A percentile compares a stretch with the other conserved stretches of the same genome.
Evolutionary conservation across 306 rosid species (phyloP).

Genomic region (Oemleria cerasiformis): DNA sequence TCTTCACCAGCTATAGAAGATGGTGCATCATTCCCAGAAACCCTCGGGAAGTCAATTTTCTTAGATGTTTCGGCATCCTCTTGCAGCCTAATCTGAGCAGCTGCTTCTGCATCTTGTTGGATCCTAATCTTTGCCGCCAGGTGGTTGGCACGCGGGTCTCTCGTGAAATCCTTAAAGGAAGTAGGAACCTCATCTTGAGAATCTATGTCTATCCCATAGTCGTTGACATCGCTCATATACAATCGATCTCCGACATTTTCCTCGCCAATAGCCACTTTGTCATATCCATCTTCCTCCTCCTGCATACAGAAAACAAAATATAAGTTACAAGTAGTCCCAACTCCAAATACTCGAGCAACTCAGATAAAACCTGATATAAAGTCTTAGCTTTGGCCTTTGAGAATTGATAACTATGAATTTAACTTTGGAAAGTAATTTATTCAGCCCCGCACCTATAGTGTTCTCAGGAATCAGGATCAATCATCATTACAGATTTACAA

Average conservation of each 20-base stretch:
- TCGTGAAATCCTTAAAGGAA: slow-evolving; percentile 38
- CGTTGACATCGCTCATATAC: slow-evolving; percentile 61
- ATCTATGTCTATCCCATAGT: slow-evolving; percentile 61
- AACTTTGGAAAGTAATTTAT: background rate
- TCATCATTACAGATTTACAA: background rate
- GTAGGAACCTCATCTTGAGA: slow-evolving; percentile 49
- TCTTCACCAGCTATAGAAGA: slow-evolving; percentile 24
- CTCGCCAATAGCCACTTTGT: slow-evolving; percentile 76
- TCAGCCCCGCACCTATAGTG: background rate
- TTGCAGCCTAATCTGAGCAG: slow-evolving; percentile 57
- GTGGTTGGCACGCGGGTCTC: slow-evolving; percentile 90
- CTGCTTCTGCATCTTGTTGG: slow-evolving; percentile 69
- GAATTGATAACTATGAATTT: too few relatives aligned
- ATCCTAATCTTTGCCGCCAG: slow-evolving; percentile 72
- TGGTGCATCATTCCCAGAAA: slow-evolving; percentile 41
- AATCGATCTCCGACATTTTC: slow-evolving; percentile 56
- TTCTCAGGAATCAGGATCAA: background rate
- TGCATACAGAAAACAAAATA: slow-evolving; percentile 28
- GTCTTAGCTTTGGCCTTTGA: too few relatives aligned
- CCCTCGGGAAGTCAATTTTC: slow-evolving; percentile 45
- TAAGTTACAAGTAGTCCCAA: background rate
- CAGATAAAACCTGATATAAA: too few relatives aligned
- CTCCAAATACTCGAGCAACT: background rate
- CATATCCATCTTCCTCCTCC: slow-evolving; percentile 91
- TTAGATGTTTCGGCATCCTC: slow-evolving; percentile 68